Evolutionary conservation across 352 stramenopile genomes (phyloP).

Genomic region (Heterotrichella gracilis): DNA sequence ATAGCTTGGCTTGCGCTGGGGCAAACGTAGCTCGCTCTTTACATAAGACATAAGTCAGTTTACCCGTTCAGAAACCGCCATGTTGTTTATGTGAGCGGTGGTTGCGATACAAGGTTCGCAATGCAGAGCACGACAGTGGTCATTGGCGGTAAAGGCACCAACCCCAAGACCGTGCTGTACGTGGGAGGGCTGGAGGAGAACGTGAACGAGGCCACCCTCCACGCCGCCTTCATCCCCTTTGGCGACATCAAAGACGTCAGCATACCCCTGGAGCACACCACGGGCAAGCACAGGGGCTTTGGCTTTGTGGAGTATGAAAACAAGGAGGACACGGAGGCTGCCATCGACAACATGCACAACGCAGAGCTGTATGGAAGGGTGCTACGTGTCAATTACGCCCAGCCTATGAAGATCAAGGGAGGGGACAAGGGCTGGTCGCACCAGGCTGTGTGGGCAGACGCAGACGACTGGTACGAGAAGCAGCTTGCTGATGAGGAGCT

Average conservation of each 20-base stretch:
- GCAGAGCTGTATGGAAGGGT: slow-evolving; percentile 55
- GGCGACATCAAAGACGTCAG: slow-evolving; percentile 37
- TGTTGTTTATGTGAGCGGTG: too few relatives aligned
- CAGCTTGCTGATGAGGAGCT: background rate
- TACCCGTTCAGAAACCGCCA: too few relatives aligned
- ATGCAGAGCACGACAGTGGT: too few relatives aligned
- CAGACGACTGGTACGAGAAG: background rate
- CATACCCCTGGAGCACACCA: slow-evolving; percentile 25
- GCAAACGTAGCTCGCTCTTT: too few relatives aligned
- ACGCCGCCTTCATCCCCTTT: slow-evolving; percentile 34
- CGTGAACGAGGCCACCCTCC: slow-evolving; percentile 44
- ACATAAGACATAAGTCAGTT: too few relatives aligned
- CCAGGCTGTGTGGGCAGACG: background rate
- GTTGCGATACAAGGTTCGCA: too few relatives aligned
- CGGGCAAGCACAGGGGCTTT: slow-evolving; percentile 37
- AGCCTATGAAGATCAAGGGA: background rate
- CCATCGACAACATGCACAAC: slow-evolving; percentile 77
- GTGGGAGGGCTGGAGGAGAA: slow-evolving; percentile 48
- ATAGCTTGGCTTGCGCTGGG: too few relatives aligned
- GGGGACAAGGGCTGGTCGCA: too few relatives aligned
- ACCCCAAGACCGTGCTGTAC: slow-evolving; percentile 27
- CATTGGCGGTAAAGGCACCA: too few relatives aligned
- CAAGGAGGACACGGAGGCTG: slow-evolving; percentile 39
- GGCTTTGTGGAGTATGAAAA: slow-evolving; percentile 67
- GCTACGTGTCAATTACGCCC: slow-evolving; percentile 48